Conservation (phyloP, 345 rosid species). For the Noccaea bulbosa region DNA sequence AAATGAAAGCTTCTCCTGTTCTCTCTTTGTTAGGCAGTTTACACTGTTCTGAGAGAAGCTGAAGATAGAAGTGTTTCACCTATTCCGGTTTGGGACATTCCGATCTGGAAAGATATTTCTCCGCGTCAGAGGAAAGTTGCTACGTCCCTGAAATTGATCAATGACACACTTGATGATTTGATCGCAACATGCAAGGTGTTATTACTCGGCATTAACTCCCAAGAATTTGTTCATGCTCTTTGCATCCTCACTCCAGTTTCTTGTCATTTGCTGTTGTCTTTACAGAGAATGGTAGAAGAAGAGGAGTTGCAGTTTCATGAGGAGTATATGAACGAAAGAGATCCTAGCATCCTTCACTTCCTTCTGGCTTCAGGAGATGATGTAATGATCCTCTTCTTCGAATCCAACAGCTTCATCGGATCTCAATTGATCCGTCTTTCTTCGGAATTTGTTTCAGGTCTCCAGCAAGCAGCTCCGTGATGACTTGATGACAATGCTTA, state of each 20-base stretch:
- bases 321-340: conserved; percentile 91
- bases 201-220: conserved; percentile 10
- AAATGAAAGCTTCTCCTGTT: conserved; percentile 10
- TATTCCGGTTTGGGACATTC: conserved; percentile 90
- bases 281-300: conserved; percentile 91
- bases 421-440: conserved; percentile 18
- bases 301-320: conserved; percentile 90
- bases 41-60: conserved; percentile 89
- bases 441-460: conserved; percentile 57
- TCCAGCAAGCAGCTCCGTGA: conserved; percentile 97
- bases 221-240: conserved; percentile 1
- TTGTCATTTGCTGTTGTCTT: conserved; percentile 7
- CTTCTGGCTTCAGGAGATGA: conserved; percentile 94
- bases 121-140: conserved; percentile 82
- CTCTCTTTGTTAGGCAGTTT: conserved; percentile 71
- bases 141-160: conserved; percentile 76
- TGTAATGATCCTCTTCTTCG: conserved; percentile 43
- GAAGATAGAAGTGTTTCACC: conserved; percentile 97
- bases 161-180: conserved; percentile 69
- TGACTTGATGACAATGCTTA: conserved; percentile 98
- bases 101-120: conserved; percentile 92
- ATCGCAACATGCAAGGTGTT: conserved; percentile 88
- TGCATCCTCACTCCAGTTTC: conserved; percentile 7
- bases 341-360: conserved; percentile 97
- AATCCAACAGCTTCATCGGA: conserved; percentile 27